Evolutionary conservation across 2,329 filamentous ascomycete species (phyloP).

Genomic region (Colletotrichum tropicicola): DNA sequence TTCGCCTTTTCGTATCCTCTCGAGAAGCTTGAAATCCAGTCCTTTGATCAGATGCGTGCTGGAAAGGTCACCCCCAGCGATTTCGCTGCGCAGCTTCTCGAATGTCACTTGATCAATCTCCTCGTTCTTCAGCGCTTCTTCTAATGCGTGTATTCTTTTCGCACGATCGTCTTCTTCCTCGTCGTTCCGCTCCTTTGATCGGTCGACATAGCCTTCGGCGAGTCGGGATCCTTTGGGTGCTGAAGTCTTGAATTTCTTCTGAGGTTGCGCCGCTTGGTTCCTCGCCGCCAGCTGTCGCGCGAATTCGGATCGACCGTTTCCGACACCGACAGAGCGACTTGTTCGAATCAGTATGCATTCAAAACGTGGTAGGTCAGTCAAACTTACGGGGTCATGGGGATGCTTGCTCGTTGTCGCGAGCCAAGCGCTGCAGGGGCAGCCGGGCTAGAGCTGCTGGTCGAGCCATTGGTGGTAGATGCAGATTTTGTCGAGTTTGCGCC

Average conservation of each 20-base stretch:
- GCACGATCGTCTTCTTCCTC: constrained; percentile 64
- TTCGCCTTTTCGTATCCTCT: constrained; percentile 75
- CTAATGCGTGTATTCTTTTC: constrained; percentile 78
- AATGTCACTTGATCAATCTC: constrained; percentile 86
- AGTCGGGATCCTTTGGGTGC: constrained; percentile 86
- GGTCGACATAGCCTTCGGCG: constrained; percentile 84
- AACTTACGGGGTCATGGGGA: constrained; percentile 92
- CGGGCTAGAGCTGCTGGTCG: constrained; percentile 41
- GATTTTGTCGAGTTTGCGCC: constrained; percentile 56
- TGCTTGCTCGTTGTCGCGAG: constrained; percentile 80
- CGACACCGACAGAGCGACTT: constrained; percentile 71
- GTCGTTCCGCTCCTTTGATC: constrained; percentile 71
- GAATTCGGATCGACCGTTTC: constrained; percentile 71
- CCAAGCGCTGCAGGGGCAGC: constrained; percentile 64
- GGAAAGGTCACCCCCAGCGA: constrained; percentile 81
- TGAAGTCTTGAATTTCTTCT: constrained; percentile 81
- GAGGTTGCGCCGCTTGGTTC: constrained; percentile 60
- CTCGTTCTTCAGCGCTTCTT: constrained; percentile 82
- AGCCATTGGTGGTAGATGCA: constrained; percentile 54
- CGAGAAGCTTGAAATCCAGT: constrained; percentile 83
- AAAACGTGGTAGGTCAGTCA: not conserved
- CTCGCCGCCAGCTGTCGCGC: constrained; percentile 85
- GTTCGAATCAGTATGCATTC: constrained; percentile 35
- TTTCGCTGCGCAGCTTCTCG: constrained; percentile 76
- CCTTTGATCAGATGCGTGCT: constrained; percentile 93